These are phyloP conservation scores for Neurospora crassa DNA, from an alignment of 2,329 filamentous ascomycete genomes.

Conservation along the genomic window DNA sequence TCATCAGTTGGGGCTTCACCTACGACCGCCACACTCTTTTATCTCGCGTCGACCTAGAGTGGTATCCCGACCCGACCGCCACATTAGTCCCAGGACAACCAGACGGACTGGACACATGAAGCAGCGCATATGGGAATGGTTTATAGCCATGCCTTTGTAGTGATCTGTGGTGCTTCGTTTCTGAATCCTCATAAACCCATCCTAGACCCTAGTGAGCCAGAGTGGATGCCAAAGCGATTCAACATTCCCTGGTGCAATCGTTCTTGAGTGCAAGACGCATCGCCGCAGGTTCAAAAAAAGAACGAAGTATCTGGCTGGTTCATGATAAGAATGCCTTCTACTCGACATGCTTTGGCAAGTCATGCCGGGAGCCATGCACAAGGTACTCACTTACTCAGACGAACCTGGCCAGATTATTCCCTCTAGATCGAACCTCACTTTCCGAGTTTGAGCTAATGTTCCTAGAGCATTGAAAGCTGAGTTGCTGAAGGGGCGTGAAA, in stretches of 20 bases:
- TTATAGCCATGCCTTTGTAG: not conserved
- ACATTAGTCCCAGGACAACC: not conserved
- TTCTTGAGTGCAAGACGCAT: not conserved
- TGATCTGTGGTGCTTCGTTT: not conserved
- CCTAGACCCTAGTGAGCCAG: not conserved
- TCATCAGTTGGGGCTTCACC: not conserved
- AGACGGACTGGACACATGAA: not conserved
- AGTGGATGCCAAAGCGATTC: not conserved
- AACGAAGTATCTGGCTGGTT: constrained; percentile 4
- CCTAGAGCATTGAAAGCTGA: not conserved
- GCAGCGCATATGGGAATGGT: not conserved
- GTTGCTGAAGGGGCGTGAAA: not conserved
- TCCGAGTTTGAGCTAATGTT: not conserved
- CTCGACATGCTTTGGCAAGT: constrained; percentile 7
- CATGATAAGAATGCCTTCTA: constrained; percentile 7
- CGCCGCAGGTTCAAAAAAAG: not conserved
- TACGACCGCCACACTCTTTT: not conserved
- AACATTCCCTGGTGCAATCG: not conserved
- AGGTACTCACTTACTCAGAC: not conserved
- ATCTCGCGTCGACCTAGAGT: not conserved
- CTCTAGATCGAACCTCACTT: constrained; percentile 1
- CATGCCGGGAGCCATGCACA: not conserved
- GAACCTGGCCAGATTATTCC: constrained; percentile 1
- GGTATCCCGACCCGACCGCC: not conserved
- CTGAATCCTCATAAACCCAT: not conserved